These are phyloP conservation scores for Cryptococcus sp. DNA, from an alignment of 1,284 basidiomycete species.

Conservation along the genomic window DNA sequence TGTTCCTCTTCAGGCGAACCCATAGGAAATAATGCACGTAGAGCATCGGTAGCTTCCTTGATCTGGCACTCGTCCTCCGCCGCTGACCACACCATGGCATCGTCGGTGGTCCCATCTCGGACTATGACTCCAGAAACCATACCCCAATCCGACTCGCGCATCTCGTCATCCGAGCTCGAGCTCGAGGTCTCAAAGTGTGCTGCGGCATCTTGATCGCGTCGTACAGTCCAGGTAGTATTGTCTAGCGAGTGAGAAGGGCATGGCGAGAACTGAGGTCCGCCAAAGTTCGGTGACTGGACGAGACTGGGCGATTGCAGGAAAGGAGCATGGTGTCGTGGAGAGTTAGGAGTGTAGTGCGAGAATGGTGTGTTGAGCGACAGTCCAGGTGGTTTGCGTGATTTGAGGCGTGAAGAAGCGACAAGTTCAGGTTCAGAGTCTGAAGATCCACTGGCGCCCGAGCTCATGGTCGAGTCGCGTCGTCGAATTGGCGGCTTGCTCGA, in stretches of 20 bases:
- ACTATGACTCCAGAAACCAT: slow-evolving; percentile 28
- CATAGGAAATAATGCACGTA: slow-evolving; percentile 38
- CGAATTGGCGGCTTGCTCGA: not conserved
- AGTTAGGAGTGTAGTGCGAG: slow-evolving; percentile 23
- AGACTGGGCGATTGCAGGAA: slow-evolving; percentile 27
- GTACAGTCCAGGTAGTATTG: slow-evolving; percentile 42
- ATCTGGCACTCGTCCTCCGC: slow-evolving; percentile 37
- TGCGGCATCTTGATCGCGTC: slow-evolving; percentile 17
- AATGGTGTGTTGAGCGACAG: not conserved
- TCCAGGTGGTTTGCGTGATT: slow-evolving; percentile 1
- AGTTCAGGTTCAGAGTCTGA: slow-evolving; percentile 37
- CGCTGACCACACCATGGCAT: slow-evolving; percentile 18
- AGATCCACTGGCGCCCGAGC: slow-evolving; percentile 22
- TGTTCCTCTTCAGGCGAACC: slow-evolving; percentile 17
- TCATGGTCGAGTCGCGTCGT: not conserved
- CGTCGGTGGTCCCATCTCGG: slow-evolving; percentile 20
- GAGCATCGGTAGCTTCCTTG: slow-evolving; percentile 39
- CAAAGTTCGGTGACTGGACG: slow-evolving; percentile 12
- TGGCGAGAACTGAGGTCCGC: slow-evolving; percentile 28
- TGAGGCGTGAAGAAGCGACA: slow-evolving; percentile 7
- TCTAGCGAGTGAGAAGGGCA: slow-evolving; percentile 46
- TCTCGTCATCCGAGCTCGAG: slow-evolving; percentile 41
- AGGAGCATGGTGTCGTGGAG: slow-evolving; percentile 12
- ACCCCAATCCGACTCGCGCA: slow-evolving; percentile 38
- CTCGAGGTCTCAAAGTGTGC: slow-evolving; percentile 29